Base-by-base conservation (phyloP, 1,284 basidiomycete genomes). In the Puccinia hordei region DNA sequence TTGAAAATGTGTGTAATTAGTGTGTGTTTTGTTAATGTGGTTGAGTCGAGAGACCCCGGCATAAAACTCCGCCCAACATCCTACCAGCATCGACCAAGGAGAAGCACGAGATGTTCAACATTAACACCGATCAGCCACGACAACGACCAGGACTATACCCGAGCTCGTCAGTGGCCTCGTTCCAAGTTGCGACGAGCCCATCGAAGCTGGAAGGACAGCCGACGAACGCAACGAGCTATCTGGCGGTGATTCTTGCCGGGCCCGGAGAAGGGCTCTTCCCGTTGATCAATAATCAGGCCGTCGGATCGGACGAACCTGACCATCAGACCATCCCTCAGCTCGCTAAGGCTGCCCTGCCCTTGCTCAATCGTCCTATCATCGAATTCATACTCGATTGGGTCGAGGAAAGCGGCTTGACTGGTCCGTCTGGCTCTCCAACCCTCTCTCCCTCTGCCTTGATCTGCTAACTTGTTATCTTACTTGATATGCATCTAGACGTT, bases 241-340 rank as follows among this genome's bases (percentile, higher is more conserved):
- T 69, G 35, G 76, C 46, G 13, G 76, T 79, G 17, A 61, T 79
- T 66, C 76, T 79, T 57, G 44, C 76, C 17, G 76, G 76, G 9
- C 76, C 66, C 5, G 76, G 76, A 30, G 76, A 79, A 49, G 65
- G 53, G 3, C 53, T 79, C 22, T 79, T 71, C 66, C 76, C 76
- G 27, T 35, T 79, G n/a, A 55, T 71, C 53, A 79, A 71, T 24
- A 41, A n/a, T 13, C 46, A 33, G 8, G 17, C 72, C 12, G 10
- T 4, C 10, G 30, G 5, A 22, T 13, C 17, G 49, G 51, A 41
- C 35, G 49, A 61, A 53, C 10, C n/a, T 9, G 73, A 65, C 46
- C 73, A 74, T 24, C 55, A 13, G 27, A 19, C 46, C 10, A 22
- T 6, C 17, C 44, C 44, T 38, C 57, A 63, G 27, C 9, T 53